A percentile compares a stretch with the other conserved stretches of the same genome.
phyloP scores from a whole-genome alignment of 208 protist species.

The Crithidia sp. region DNA sequence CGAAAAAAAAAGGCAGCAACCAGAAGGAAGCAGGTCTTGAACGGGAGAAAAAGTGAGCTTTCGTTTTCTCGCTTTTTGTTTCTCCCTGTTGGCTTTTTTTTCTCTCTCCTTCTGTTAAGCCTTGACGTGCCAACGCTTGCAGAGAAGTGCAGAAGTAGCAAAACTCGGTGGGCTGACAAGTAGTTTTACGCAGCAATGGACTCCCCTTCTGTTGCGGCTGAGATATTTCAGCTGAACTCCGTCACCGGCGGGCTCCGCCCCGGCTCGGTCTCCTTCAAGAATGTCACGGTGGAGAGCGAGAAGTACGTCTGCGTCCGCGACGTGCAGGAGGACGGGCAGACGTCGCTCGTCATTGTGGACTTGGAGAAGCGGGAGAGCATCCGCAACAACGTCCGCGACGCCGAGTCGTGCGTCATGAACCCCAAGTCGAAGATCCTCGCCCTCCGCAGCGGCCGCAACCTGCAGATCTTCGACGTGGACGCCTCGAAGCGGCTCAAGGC shows the following conservation, averaged over 20 bases:
- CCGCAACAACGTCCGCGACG: slow-evolving; percentile 96
- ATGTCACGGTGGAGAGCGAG: slow-evolving; percentile 97
- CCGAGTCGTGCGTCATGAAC: slow-evolving; percentile 99
- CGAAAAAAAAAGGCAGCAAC: no score
- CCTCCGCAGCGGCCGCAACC: slow-evolving; percentile 93
- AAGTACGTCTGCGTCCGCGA: slow-evolving; percentile 98
- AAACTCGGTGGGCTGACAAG: no score
- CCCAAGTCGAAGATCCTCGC: slow-evolving; percentile 97
- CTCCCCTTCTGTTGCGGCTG: slow-evolving; percentile 45
- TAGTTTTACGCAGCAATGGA: slow-evolving; percentile 41
- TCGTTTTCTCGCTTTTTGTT: neutral
- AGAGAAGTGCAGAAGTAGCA: no score
- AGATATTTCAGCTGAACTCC: slow-evolving; percentile 90
- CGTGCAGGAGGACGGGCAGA: slow-evolving; percentile 80
- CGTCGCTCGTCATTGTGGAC: slow-evolving; percentile 94
- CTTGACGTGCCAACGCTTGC: neutral
- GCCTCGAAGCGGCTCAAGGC: slow-evolving; percentile 97
- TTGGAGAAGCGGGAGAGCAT: slow-evolving; percentile 96
- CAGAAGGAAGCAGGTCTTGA: no score
- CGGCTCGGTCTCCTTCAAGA: slow-evolving; percentile 95
- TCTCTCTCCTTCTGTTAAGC: neutral
- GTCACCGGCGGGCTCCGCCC: slow-evolving; percentile 93
- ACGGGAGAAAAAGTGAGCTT: no score
- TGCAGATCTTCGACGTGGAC: slow-evolving; percentile 99
- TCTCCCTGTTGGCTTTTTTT: slow-evolving; percentile 2